phyloP scores from a whole-genome alignment of 176 grass and related monocot species.

The Hsuehochloa calcarea region DNA sequence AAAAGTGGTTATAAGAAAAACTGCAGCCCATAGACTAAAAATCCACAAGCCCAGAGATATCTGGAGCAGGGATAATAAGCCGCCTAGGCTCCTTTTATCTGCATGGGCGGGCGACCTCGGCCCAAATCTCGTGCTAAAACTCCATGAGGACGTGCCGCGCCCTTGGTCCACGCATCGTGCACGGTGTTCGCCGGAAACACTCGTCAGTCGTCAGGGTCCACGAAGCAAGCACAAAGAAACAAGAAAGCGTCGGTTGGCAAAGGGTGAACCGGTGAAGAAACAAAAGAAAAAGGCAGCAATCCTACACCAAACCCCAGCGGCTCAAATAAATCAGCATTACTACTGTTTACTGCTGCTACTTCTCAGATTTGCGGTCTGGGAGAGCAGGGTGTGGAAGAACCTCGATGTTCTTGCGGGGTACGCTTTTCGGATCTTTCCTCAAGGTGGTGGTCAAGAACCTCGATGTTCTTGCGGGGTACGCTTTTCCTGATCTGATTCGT shows the following conservation, averaged over 20 bases:
- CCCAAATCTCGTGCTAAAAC: neutral
- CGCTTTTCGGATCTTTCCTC: too few species aligned
- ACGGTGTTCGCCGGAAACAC: neutral
- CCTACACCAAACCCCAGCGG: conserved; percentile 9
- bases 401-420: conserved; percentile 88
- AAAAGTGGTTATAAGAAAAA: neutral
- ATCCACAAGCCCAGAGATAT: too few species aligned
- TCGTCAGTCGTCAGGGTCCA: neutral
- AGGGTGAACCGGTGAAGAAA: conserved; percentile 21
- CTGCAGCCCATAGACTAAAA: neutral
- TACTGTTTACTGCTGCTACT: neutral
- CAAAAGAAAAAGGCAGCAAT: neutral
- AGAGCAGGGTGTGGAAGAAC: conserved; percentile 23
- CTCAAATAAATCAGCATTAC: neutral
- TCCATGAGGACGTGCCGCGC: neutral
- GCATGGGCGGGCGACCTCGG: neutral
- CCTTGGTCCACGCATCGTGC: neutral
- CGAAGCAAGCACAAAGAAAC: neutral
- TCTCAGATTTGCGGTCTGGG: conserved; percentile 10
- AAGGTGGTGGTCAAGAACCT: neutral
- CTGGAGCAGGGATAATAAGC: too few species aligned
- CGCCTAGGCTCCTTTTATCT: neutral
- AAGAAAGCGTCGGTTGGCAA: conserved; percentile 4
- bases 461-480: conserved; percentile 57
- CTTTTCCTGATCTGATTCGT: conserved; percentile 25